Evolutionary conservation across 2,329 filamentous ascomycete species (phyloP), one percentile per base, ranked within the genome.

Genomic region (Metarhizium sp.): DNA sequence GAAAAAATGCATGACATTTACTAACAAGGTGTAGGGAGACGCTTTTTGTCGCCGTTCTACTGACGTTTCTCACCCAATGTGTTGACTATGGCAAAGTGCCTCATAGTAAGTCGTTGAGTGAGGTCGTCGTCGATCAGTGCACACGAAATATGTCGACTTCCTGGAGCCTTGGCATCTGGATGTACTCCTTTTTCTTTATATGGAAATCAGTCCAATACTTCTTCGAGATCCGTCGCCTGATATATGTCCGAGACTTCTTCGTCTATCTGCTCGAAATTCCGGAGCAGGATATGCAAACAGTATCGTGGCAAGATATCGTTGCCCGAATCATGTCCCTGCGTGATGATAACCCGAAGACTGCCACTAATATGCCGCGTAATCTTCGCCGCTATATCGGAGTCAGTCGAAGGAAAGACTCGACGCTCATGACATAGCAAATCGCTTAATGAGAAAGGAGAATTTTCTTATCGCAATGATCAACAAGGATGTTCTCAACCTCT

Each of bases 391-490:
- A 76, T 61, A 78, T 92, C 59, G 88, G 49, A 91, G 85, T 57
- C 90, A 95, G 66, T 95, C 90, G 25, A 95, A 96, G 69, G 90
- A 97, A 71, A 82, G 92, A 59, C 85, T 99, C 62, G 94, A 96
- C 70, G 94, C 94, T 11, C 90, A 96, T 64, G 94, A 96, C 66
- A 97, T 99, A 68, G 94, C 94, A 6, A 99, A 97, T 66, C 84
- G 94, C 36, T 74, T 99, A 49, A 97, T 99, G 94, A 86, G 94
- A 57, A 88, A 90, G 66, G 92, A 96, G 59, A 99, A 99, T 66
- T 99, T 96, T 64, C 81, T 96, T 59, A 96, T 99, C 64, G 94
- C 94, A 4, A 78, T 99, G 64, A 90, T 97, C 73, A 99, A 99
- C 76, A 97, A 99, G 70, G 94, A 97, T 58, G 83, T 97, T 42